A percentile compares a stretch with the other conserved stretches of the same genome.
Conservation (phyloP, 495 filamentous ascomycete species). For the Chaetomidium leptoderma region DNA sequence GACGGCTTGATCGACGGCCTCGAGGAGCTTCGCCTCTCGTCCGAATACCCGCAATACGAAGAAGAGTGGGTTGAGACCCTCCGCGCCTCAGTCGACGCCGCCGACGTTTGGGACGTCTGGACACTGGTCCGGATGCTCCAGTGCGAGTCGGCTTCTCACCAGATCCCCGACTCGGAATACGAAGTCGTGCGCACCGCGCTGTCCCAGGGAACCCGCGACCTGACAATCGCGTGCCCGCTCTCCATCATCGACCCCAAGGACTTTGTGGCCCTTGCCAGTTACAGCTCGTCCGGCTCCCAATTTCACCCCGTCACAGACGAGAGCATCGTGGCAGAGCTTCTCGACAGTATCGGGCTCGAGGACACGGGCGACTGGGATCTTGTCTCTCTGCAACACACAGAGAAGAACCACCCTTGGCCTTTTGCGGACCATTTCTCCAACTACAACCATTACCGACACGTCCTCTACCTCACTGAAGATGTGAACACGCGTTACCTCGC, state of each 20-base stretch:
- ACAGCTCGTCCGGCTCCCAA: not conserved
- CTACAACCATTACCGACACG: not conserved
- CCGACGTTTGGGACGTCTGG: slow-evolving; percentile 2
- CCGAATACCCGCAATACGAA: not conserved
- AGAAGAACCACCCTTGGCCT: not conserved
- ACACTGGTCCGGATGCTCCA: not conserved
- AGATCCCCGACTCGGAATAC: not conserved
- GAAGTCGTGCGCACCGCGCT: not conserved
- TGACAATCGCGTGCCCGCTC: not conserved
- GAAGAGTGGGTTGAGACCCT: not conserved
- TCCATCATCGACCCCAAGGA: not conserved
- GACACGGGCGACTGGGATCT: not conserved
- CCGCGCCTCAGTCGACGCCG: not conserved
- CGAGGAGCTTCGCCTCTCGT: not conserved
- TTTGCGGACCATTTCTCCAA: not conserved
- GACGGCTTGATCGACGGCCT: not conserved
- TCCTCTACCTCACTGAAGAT: slow-evolving; percentile 11
- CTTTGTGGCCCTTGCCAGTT: not conserved
- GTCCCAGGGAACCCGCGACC: not conserved
- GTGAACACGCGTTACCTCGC: not conserved
- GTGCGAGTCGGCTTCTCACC: not conserved
- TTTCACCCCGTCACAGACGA: not conserved
- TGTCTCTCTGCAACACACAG: not conserved
- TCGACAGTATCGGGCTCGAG: not conserved
- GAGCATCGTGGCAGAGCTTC: not conserved